phyloP scores from a whole-genome alignment of 495 filamentous ascomycete genomes.

The Cairneyella variabilis region DNA sequence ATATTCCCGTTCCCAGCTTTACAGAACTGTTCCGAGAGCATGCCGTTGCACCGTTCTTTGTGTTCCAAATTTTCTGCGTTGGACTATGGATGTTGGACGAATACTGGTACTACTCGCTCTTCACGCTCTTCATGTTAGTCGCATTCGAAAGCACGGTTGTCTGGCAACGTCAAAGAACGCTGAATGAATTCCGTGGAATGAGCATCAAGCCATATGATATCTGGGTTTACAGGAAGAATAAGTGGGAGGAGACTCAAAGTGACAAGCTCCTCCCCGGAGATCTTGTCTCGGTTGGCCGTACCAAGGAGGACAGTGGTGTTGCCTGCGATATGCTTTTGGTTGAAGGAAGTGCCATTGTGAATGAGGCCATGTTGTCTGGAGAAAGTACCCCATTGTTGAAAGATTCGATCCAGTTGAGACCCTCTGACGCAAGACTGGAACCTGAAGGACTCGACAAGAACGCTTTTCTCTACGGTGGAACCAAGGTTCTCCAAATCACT shows the following conservation, averaged over 20 bases:
- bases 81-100: conserved; percentile 98
- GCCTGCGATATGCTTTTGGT: conserved; percentile 96
- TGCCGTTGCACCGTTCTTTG: conserved; percentile 97
- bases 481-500: conserved; percentile 93
- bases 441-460: conserved; percentile 94
- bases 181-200: conserved; percentile 98
- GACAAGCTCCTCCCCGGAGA: conserved; percentile 96
- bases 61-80: conserved; percentile 98
- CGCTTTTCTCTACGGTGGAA: conserved; percentile 92
- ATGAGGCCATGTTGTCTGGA: conserved; percentile 98
- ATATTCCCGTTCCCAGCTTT: conserved; percentile 95
- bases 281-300: conserved; percentile 87
- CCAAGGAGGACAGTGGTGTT: conserved; percentile 95
- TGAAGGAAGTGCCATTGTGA: conserved; percentile 94
- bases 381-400: conserved; percentile 97
- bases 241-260: conserved; percentile 86
- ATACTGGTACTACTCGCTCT: conserved; percentile 99
- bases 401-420: conserved; percentile 90
- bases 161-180: conserved; percentile 96
- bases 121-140: conserved; percentile 97
- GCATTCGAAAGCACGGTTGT: conserved; percentile 98
- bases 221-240: conserved; percentile 78
- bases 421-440: conserved; percentile 78
- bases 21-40: conserved; percentile 97
- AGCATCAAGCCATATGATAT: conserved; percentile 97